Conservation (phyloP, 257 asterid genomes). For the Capsicum baccatum region DNA sequence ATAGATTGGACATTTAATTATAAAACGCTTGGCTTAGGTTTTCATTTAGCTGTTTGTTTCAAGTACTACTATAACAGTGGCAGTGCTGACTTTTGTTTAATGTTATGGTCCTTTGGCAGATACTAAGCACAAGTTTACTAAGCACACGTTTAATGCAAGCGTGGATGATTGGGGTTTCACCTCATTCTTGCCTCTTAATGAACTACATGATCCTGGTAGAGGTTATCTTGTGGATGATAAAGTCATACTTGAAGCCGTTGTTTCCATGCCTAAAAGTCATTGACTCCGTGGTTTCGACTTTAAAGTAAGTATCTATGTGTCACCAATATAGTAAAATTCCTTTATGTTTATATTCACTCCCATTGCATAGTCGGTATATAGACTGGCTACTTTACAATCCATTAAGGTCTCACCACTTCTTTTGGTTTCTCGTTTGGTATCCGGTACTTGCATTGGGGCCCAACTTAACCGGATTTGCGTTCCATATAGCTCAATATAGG, state of each 20-base stretch:
- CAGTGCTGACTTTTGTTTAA: background rate
- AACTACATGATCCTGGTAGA: constrained; percentile 57
- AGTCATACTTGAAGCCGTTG: background rate
- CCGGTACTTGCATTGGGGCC: no score
- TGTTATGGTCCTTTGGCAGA: constrained; percentile 38
- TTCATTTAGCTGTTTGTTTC: background rate
- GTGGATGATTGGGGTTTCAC: constrained; percentile 67
- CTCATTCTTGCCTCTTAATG: constrained; percentile 60
- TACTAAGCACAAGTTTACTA: constrained; percentile 57
- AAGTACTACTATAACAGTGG: background rate
- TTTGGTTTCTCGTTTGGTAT: no score
- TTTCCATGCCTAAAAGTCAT: background rate
- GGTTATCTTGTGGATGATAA: background rate
- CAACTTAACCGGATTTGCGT: no score
- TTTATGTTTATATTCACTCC: background rate
- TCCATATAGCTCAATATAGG: no score
- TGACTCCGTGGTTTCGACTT: background rate
- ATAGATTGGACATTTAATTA: background rate
- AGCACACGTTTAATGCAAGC: constrained; percentile 59
- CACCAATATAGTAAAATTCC: background rate
- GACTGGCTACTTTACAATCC: background rate
- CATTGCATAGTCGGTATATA: background rate
- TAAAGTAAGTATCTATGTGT: background rate
- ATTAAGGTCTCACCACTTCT: no score
- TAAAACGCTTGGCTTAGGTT: background rate